phyloP scores from a whole-genome alignment of 2,329 filamentous ascomycete species.

The Elsinoe arachidis region DNA sequence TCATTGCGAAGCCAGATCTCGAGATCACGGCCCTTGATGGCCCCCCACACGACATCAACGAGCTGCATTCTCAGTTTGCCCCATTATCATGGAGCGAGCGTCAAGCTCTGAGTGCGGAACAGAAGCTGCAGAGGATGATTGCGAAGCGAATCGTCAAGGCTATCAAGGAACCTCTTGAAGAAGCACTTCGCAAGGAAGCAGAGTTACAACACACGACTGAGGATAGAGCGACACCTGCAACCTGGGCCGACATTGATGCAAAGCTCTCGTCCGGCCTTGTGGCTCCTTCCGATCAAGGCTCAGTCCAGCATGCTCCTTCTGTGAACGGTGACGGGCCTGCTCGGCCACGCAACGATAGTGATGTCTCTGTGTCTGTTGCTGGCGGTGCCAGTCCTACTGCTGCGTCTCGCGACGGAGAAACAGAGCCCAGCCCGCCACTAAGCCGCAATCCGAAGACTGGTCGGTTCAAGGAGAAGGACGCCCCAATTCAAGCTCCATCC shows the following conservation, averaged over 20 bases:
- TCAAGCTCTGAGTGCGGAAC: slow-evolving; percentile 46
- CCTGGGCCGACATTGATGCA: slow-evolving; percentile 53
- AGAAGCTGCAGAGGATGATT: slow-evolving; percentile 73
- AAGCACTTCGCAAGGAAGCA: slow-evolving; percentile 70
- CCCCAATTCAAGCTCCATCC: slow-evolving; percentile 26
- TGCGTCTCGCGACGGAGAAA: neutral
- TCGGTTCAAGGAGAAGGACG: slow-evolving; percentile 25
- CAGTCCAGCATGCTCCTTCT: slow-evolving; percentile 11
- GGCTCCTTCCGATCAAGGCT: slow-evolving; percentile 15
- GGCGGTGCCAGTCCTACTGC: slow-evolving; percentile 21
- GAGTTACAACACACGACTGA: slow-evolving; percentile 64
- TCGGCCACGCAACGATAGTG: slow-evolving; percentile 12
- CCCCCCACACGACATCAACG: slow-evolving; percentile 29
- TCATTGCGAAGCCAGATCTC: slow-evolving; percentile 40
- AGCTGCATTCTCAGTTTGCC: slow-evolving; percentile 36
- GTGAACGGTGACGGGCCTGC: slow-evolving; percentile 23
- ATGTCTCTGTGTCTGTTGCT: slow-evolving; percentile 34
- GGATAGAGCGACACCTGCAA: slow-evolving; percentile 54
- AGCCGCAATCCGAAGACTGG: neutral
- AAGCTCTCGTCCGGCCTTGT: slow-evolving; percentile 50
- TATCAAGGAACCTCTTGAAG: slow-evolving; percentile 68
- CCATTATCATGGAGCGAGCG: slow-evolving; percentile 31
- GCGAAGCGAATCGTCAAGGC: slow-evolving; percentile 83
- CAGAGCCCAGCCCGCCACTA: slow-evolving; percentile 22
- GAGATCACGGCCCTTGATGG: slow-evolving; percentile 17